Evolutionary conservation across 1,139 yeast species (phyloP), one percentile per base, ranked within the genome.

Genomic region (Geotrichum reessii): DNA sequence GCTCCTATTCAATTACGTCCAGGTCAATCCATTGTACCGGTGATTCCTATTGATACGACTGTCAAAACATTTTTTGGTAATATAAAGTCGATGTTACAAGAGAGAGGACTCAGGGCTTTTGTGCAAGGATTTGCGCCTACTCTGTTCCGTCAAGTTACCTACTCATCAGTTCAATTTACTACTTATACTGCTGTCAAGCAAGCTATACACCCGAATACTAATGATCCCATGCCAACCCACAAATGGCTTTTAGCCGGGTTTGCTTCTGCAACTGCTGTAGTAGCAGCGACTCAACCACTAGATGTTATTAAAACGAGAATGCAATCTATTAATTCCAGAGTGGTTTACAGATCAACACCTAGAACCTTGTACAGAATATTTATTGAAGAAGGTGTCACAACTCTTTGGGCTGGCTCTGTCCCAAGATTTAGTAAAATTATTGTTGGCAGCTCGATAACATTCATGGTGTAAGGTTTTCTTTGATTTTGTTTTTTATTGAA

Each of bases 221-320:
- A 67, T 44, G 71, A 70, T 54, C 66, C 67, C 7, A 61, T 72
- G 52, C 64, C 69, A 19, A 61, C 64, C 19, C 60, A 58, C 40
- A 55, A 55, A 47, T 52, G 64, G 65, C 73, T 53, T 49, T 73
- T 25, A 75, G 78, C 68, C 73, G 79, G 79, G 0, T 65, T 68
- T 2, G 63, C 65, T 22, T 72, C 78, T 84, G 47, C 86, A 84
- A 40, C 73, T 76, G 54, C 88, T 84, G 95, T 90, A 27, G 88
- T 90, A 4, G 81, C 82, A 0, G 77, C 83, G 0, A 92, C 98
- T 0, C 98, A 92, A 73, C 99, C 99, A 0, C 76, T 93, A 22
- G 99, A 93, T 74, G 91, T 91, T 4, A 75, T 92, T 56, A 93
- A 93, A 73, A 84, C 97, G 0, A 82, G 96, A 69, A 83, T 91